Percentiles rank a stretch among this genome's conserved stretches.
Conservation (phyloP, 1,284 basidiomycete genomes). For the Sporisorium iseilematis-ciliati region DNA sequence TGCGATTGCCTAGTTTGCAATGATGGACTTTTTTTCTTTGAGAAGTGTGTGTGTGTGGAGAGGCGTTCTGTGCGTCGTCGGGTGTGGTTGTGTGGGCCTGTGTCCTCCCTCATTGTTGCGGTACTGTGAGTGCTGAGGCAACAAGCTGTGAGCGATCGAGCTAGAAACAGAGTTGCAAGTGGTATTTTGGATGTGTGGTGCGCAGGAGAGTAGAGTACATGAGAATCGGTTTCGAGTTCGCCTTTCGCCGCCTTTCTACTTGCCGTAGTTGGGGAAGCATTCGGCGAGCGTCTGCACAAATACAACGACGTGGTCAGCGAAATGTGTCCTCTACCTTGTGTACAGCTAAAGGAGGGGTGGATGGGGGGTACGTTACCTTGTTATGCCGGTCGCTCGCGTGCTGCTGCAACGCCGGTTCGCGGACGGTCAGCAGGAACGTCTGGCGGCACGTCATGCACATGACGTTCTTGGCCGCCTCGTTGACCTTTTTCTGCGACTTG, state of each 20-base stretch:
- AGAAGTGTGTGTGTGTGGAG: neutral
- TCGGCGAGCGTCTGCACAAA: conserved; percentile 40
- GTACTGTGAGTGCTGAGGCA: no score
- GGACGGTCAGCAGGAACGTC: conserved; percentile 72
- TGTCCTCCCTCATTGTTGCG: no score
- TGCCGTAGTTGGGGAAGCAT: conserved; percentile 48
- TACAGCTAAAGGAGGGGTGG: no score
- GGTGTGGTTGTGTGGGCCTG: no score
- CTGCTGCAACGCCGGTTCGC: conserved; percentile 68
- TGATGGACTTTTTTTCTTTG: neutral
- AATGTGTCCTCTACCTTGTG: no score
- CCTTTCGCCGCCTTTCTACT: no score
- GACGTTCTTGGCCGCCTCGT: conserved; percentile 71
- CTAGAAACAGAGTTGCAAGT: no score
- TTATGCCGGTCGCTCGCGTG: conserved; percentile 62
- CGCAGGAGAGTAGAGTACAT: no score
- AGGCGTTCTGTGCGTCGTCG: no score
- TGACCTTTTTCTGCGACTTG: conserved; percentile 66
- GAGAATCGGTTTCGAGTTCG: neutral
- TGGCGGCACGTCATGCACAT: conserved; percentile 72
- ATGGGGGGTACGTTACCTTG: no score
- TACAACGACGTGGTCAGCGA: neutral
- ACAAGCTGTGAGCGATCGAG: no score
- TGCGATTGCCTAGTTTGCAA: conserved; percentile 25
- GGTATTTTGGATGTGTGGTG: no score